Percentiles rank a stretch among this genome's conserved stretches.
These are phyloP conservation scores for Leptodontidium sp. DNA, from an alignment of 2,329 filamentous ascomycete species.

Conservation along the genomic window DNA sequence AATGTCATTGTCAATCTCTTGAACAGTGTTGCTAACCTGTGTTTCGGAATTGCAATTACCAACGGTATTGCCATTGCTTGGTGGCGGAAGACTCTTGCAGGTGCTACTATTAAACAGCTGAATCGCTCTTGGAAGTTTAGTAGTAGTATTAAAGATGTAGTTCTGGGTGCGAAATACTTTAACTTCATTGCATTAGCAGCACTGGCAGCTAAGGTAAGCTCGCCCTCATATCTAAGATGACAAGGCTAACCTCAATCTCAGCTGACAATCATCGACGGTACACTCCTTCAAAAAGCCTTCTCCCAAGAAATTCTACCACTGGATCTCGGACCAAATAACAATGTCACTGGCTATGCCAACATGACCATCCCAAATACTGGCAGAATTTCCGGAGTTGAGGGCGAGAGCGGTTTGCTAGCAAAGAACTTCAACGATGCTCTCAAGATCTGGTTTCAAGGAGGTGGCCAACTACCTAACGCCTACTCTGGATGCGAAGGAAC, in stretches of 20 bases:
- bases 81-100: conserved; percentile 8
- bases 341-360: conserved; percentile 11
- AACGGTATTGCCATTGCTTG: conserved; percentile 15
- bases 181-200: conserved; percentile 17
- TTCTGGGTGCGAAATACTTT: conserved; percentile 12
- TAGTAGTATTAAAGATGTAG: conserved; percentile 13
- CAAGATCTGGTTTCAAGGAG: conserved; percentile 19
- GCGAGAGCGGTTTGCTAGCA: not conserved
- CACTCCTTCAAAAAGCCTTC: conserved; percentile 14
- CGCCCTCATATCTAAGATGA: not conserved
- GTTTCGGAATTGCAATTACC: conserved; percentile 10
- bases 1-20: conserved; percentile 16
- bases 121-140: conserved; percentile 16
- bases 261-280: conserved; percentile 16
- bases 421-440: conserved; percentile 19
- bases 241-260: not conserved
- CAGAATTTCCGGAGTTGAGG: conserved; percentile 6
- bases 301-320: conserved; percentile 14
- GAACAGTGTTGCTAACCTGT: conserved; percentile 14
- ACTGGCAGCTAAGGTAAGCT: conserved; percentile 8
- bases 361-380: conserved; percentile 17
- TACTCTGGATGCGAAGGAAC: conserved; percentile 14
- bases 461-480: conserved; percentile 8
- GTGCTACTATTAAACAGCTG: conserved; percentile 5
- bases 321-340: conserved; percentile 13